These are phyloP conservation scores for Paulownia fortunei DNA, from an alignment of 257 asterid genomes.

Conservation along the genomic window DNA sequence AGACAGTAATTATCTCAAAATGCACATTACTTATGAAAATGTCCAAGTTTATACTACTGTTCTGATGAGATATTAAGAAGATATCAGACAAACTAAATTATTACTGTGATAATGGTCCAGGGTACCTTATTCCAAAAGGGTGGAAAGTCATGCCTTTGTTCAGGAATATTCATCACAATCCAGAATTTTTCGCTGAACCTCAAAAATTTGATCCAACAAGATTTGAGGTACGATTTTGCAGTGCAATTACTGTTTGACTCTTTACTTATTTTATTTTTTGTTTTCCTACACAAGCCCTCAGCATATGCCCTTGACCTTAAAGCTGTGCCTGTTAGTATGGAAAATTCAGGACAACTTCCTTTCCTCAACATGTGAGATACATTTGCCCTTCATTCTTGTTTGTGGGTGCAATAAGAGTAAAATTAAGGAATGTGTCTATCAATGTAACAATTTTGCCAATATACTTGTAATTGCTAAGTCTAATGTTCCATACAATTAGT, in stretches of 20 bases:
- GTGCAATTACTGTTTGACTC: neutral
- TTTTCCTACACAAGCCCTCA: too few relatives aligned
- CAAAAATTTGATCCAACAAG: conserved; percentile 73
- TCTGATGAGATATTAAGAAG: neutral
- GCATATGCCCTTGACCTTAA: too few relatives aligned
- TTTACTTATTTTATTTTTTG: neutral
- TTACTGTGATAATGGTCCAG: conserved; percentile 38
- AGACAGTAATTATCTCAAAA: neutral
- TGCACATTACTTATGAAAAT: neutral
- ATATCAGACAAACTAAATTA: neutral
- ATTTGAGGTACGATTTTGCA: conserved; percentile 63
- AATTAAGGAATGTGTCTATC: too few relatives aligned
- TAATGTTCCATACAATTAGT: too few relatives aligned
- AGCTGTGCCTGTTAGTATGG: too few relatives aligned
- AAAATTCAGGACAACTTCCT: too few relatives aligned
- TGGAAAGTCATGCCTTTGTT: conserved; percentile 97
- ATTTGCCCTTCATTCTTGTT: too few relatives aligned
- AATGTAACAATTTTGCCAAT: too few relatives aligned
- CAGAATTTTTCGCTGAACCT: conserved; percentile 76
- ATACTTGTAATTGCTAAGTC: too few relatives aligned
- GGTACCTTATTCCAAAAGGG: conserved; percentile 88
- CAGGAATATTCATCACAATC: conserved; percentile 91
- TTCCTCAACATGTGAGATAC: too few relatives aligned
- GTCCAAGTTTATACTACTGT: neutral
- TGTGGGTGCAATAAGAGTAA: too few relatives aligned